Base-by-base conservation (phyloP, 2,329 filamentous ascomycete species). In the Calonectria ilicicola region DNA sequence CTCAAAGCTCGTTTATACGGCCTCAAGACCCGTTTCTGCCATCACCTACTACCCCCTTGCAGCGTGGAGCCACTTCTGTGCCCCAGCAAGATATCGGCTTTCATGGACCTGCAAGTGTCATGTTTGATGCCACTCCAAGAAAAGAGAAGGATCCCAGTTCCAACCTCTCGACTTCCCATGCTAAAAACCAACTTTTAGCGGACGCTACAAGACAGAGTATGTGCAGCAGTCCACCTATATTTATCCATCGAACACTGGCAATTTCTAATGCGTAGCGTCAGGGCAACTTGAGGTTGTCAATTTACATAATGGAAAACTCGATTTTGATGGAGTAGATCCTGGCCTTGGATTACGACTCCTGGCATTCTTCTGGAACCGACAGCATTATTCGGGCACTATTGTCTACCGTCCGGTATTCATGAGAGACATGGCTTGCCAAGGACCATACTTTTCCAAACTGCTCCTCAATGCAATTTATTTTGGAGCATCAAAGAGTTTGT, bases 391-490 rank as follows among this genome's bases (percentile, higher is more conserved):
- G 0, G 71, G 71, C 2, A 46, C 69, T 1, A 81, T 89, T 51
- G 87, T 86, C 0, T 90, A 91, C 77, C 86, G 89, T 0, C 86
- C 89, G 0, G 86, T 84, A 0, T 89, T 91, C 62, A 89, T 89
- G 86, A 77, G 86, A 4, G 86, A 87, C 75, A 87, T 90, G 88
- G 88, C 88, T 56, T 86, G 86, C 60, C 80, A 84, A 6, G 90
- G 90, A 0, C 88, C 87, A 0, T 90, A 91, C 77, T 91, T 90
- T 73, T 91, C 89, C 0, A 87, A 89, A 49, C 82, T 89, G 1
- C 82, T 91, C 1, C 82, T 91, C 3, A 90, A 91, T 73, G 89
- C 89, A 1, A 87, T 91, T 1, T 85, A 88, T 64, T 87, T 6
- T 84, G 84, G 65, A 73, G 87, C 73, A 6, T 58, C 51, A n/a